These are phyloP conservation scores for Galeopsis tetrahit DNA, from an alignment of 257 asterid species.

Conservation along the genomic window DNA sequence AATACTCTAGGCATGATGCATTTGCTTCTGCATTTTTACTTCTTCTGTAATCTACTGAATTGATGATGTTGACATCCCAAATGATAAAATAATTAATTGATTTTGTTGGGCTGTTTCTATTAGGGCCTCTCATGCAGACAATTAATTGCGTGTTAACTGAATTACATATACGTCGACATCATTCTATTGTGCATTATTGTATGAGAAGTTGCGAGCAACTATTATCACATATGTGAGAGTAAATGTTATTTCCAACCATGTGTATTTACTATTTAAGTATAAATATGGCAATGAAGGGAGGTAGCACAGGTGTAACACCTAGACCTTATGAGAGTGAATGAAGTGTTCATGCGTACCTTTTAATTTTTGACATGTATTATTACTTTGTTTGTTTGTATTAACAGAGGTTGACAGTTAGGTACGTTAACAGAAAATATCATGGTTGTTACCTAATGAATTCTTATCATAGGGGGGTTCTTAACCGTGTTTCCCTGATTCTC, in stretches of 20 bases:
- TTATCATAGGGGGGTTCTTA: neutral
- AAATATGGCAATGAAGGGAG: conserved; percentile 12
- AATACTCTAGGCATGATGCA: neutral
- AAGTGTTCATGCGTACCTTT: neutral
- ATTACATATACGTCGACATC: neutral
- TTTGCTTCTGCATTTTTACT: neutral
- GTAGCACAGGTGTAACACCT: neutral
- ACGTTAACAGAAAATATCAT: neutral
- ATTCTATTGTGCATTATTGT: neutral
- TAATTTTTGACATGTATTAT: neutral
- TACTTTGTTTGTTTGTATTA: neutral
- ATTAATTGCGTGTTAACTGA: neutral
- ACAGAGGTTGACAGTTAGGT: neutral
- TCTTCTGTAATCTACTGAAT: too few species aligned
- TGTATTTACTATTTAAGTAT: conserved; percentile 2
- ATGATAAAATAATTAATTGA: neutral
- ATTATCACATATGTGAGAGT: conserved; percentile 14
- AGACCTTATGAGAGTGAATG: neutral
- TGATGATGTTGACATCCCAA: neutral
- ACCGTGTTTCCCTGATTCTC: conserved; percentile 10
- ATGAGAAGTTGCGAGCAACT: neutral
- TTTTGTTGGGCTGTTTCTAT: neutral
- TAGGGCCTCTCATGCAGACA: neutral
- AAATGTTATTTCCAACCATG: conserved; percentile 4
- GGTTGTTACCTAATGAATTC: neutral